These are phyloP conservation scores for Lichtheimia hyalospora DNA, from an alignment of 371 early-diverging fungal species.

Conservation along the genomic window DNA sequence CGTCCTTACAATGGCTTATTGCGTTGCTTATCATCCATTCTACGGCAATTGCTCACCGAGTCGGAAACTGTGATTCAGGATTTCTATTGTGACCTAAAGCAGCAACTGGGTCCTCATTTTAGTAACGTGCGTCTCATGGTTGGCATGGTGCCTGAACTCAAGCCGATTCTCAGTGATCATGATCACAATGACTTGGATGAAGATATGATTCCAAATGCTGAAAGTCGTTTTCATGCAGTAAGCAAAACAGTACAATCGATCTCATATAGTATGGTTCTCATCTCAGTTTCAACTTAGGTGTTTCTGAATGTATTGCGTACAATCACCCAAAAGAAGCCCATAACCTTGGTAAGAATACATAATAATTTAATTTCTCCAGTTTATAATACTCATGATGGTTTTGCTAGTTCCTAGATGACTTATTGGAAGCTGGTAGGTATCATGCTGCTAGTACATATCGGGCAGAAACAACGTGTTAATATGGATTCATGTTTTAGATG, in stretches of 20 bases:
- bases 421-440: no score
- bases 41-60: constrained; percentile 43
- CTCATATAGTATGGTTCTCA: no score
- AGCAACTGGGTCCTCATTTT: constrained; percentile 41
- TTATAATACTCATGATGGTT: background rate
- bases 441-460: no score
- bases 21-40: constrained; percentile 37
- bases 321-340: constrained; percentile 36
- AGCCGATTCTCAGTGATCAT: constrained; percentile 34
- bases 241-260: background rate
- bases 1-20: constrained; percentile 44
- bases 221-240: constrained; percentile 43
- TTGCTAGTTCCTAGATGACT: background rate
- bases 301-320: constrained; percentile 42
- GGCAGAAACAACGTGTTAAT: no score
- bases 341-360: constrained; percentile 34
- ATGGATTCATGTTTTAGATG: constrained; percentile 18
- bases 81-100: constrained; percentile 34
- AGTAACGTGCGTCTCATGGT: constrained; percentile 38
- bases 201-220: constrained; percentile 30
- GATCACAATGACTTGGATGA: constrained; percentile 16
- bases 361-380: background rate
- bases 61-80: constrained; percentile 40
- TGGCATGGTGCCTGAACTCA: constrained; percentile 45
- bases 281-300: constrained; percentile 14